Base-by-base conservation (phyloP, 129 eudicot species). In the Centrapalus pauciflorus region DNA sequence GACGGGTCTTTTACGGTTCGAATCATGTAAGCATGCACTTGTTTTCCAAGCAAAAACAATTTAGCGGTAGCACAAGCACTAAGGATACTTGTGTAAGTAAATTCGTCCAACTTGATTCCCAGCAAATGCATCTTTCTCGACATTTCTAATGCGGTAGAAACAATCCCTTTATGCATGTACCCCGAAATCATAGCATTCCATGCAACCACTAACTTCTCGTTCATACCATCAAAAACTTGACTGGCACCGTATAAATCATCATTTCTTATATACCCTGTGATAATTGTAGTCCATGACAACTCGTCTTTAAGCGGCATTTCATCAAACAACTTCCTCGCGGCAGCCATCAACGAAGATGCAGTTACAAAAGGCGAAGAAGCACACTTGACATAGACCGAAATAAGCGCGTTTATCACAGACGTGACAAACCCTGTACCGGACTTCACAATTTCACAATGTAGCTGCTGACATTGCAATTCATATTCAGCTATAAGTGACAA, bases 151-250 rank as follows among this genome's bases (percentile, higher is more conserved):
- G n/a, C n/a, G n/a, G n/a, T n/a, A n/a, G n/a, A n/a, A n/a, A n/a
- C n/a, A n/a, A n/a, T n/a, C n/a, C n/a, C n/a, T n/a, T n/a, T n/a
- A n/a, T n/a, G n/a, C n/a, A n/a, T n/a, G n/a, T n/a, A n/a, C n/a
- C n/a, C n/a, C n/a, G n/a, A n/a, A n/a, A n/a, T n/a, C n/a, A 86
- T 80, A 0, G 95, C 81, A 68, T 86, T 86, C 95, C 95, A 86
- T 4, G 79, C 89, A 28, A 77, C 89, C 63, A 80, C 86, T 45
- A 76, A 64, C 35, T 83, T 80, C 23, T 75, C 81, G 29, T 66
- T 67, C 86, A 78, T 72, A 28, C 75, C 74, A 35, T 61, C 60
- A 11, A 86, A 86, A 69, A 86, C 82, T 43, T 80, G 66, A 27
- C 66, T 65, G 1, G 95, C 95, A 21, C 73, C 45, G 33, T 50